These are phyloP conservation scores for Epichloe brachyelytri DNA, from an alignment of 2,329 filamentous ascomycete species.

Conservation along the genomic window DNA sequence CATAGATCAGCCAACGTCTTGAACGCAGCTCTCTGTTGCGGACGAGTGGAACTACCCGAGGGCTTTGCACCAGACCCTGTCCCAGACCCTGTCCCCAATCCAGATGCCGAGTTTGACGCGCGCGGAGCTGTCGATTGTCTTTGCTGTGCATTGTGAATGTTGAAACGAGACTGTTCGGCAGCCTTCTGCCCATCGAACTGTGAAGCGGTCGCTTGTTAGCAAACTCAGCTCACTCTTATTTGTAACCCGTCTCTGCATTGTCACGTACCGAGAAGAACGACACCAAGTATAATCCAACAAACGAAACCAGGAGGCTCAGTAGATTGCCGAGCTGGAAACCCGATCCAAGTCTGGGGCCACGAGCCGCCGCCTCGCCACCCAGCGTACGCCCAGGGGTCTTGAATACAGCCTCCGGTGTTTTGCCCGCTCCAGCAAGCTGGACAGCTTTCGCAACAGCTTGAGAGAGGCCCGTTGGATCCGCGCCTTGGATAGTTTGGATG, in stretches of 20 bases:
- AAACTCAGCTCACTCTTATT: background rate
- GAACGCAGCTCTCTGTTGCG: constrained; percentile 25
- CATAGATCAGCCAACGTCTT: constrained; percentile 42
- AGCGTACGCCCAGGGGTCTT: constrained; percentile 44
- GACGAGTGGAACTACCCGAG: constrained; percentile 13
- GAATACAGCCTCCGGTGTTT: constrained; percentile 33
- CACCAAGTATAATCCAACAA: constrained; percentile 48
- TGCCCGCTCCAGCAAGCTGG: constrained; percentile 34
- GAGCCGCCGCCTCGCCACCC: constrained; percentile 25
- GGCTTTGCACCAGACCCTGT: constrained; percentile 2
- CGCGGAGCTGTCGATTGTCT: constrained; percentile 1
- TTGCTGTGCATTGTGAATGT: constrained; percentile 28
- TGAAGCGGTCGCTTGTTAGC: constrained; percentile 12
- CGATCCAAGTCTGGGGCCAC: constrained; percentile 12
- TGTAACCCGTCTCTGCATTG: constrained; percentile 1
- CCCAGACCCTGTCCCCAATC: background rate
- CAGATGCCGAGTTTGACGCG: background rate
- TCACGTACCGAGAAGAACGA: constrained; percentile 46
- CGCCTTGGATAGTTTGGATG: constrained; percentile 67
- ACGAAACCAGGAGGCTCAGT: constrained; percentile 36
- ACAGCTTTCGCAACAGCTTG: constrained; percentile 61
- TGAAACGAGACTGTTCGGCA: constrained; percentile 47
- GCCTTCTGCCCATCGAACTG: constrained; percentile 50
- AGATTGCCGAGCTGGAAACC: constrained; percentile 27
- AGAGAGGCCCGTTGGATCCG: constrained; percentile 63